Base-by-base conservation (phyloP, 2,329 filamentous ascomycete species). In the Meredithiella fracta region DNA sequence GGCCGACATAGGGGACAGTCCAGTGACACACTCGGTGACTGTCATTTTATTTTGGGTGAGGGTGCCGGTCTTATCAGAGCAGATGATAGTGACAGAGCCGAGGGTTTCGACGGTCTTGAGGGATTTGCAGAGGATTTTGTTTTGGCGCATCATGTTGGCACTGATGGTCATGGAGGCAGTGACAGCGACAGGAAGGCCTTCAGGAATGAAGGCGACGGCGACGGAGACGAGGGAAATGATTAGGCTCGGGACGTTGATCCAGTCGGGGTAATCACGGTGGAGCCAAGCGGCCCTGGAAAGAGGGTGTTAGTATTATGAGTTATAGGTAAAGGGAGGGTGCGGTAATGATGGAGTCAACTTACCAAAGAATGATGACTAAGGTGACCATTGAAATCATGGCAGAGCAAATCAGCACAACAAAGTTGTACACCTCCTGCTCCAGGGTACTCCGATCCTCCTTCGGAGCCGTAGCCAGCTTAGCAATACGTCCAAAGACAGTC, bases 11-110 rank as follows among this genome's bases (percentile, higher is more conserved):
- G 88, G 96, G 1, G 88, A 80, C 64, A 79, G 82, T 62, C 98
- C 75, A 66, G 90, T 87, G 50, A 95, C 85, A 57, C 97, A 72
- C 70, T 91, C 94, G 73, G 83, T 92, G 57, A 96, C 92, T 65
- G 92, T 98, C 92, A 98, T 98, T 71, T 97, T 90, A 72, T 98
- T 98, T 42, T 92, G 98, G 9, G 92, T 98, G 66, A 98, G 73
- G 51, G 92, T 98, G 62, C 92, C 94, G 3, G 92, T 98, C 76
- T 98, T 98, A 75, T 98, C 92, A 2, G 94, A 98, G 74, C 94
- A 98, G 67, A 98, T 96, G 57, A 98, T 90, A 65, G 91, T 98
- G 79, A 92, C 97, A 76, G 92, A 97, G 66, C 92, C 92, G 54
- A 98, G 77, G 8, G 92, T 98, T 72, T 98, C 92, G 54, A 98